Evolutionary conservation across 2,329 filamentous ascomycete species (phyloP).

Genomic region (Aspergillus sp.): DNA sequence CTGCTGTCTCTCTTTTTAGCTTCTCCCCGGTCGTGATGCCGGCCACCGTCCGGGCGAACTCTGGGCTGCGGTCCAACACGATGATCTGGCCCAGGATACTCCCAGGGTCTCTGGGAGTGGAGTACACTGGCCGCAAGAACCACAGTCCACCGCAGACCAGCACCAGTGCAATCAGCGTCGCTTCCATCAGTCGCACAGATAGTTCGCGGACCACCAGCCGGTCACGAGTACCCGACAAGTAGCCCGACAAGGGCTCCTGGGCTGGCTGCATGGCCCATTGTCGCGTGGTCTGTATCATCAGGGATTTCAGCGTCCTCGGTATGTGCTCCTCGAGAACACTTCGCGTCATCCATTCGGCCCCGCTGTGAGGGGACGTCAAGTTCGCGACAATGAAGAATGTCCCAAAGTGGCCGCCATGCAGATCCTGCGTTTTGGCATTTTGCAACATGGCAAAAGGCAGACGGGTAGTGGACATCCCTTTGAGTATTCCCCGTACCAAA

Average conservation of each 20-base stretch:
- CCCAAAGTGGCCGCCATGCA: not conserved
- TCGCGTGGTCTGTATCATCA: slow-evolving; percentile 5
- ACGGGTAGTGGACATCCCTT: too few relatives aligned
- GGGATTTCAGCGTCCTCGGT: not conserved
- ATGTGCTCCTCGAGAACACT: not conserved
- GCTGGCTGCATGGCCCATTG: not conserved
- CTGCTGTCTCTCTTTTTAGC: too few relatives aligned
- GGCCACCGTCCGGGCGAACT: not conserved
- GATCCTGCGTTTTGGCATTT: not conserved
- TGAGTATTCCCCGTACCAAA: too few relatives aligned
- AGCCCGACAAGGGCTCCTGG: not conserved
- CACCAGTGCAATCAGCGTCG: not conserved
- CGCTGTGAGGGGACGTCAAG: not conserved
- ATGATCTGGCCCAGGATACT: slow-evolving; percentile 8
- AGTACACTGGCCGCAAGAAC: slow-evolving; percentile 2
- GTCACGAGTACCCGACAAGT: not conserved
- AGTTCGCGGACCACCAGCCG: slow-evolving; percentile 7
- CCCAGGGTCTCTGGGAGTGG: slow-evolving; percentile 8
- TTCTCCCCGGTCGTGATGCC: slow-evolving; percentile 2
- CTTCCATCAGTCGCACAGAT: slow-evolving; percentile 8
- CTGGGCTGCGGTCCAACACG: slow-evolving; percentile 2
- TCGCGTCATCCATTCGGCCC: not conserved
- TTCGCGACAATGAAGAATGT: slow-evolving; percentile 5
- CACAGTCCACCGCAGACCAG: slow-evolving; percentile 3
- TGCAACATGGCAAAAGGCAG: not conserved